Percentiles rank a stretch among this genome's conserved stretches.
Evolutionary conservation across 169 alveolate species (phyloP).

Genomic region (Eimeria necatrix): DNA sequence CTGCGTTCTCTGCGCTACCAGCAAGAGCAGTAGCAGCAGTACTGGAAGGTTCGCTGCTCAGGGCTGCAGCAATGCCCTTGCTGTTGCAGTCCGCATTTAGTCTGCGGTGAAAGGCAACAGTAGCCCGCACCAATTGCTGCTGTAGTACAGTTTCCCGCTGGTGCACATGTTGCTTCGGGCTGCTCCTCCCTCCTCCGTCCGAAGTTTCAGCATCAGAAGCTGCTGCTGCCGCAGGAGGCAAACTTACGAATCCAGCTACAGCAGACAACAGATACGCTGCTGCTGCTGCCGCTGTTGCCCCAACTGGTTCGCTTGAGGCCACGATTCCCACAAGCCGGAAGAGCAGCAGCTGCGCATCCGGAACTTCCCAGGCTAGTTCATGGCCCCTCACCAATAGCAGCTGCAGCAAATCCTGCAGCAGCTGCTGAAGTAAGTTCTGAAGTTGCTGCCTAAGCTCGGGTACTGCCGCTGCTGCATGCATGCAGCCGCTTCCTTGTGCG

Average conservation of each 20-base stretch:
- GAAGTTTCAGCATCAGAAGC: background rate
- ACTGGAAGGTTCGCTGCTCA: constrained; percentile 4
- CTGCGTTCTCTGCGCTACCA: background rate
- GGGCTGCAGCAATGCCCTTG: background rate
- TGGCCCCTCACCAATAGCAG: background rate
- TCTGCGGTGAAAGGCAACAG: constrained; percentile 35
- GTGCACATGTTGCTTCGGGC: background rate
- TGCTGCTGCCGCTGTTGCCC: constrained; percentile 62
- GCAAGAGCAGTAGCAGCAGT: constrained; percentile 4
- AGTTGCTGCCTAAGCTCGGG: background rate
- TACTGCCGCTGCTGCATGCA: constrained; percentile 48
- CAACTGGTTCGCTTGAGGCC: background rate
- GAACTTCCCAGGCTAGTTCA: background rate
- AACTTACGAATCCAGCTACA: background rate
- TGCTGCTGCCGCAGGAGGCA: background rate
- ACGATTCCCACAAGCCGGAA: constrained; percentile 14
- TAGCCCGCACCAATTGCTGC: constrained; percentile 10
- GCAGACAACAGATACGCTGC: constrained; percentile 27
- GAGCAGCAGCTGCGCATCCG: background rate
- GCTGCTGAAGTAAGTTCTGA: background rate
- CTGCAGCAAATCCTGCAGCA: constrained; percentile 29
- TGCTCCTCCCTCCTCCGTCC: background rate
- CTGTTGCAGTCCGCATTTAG: background rate
- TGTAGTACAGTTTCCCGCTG: background rate
- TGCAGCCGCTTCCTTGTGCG: constrained; percentile 53